Percentiles rank a stretch among this genome's conserved stretches.
Conservation (phyloP, 306 rosid genomes). For the Prunus padus region DNA sequence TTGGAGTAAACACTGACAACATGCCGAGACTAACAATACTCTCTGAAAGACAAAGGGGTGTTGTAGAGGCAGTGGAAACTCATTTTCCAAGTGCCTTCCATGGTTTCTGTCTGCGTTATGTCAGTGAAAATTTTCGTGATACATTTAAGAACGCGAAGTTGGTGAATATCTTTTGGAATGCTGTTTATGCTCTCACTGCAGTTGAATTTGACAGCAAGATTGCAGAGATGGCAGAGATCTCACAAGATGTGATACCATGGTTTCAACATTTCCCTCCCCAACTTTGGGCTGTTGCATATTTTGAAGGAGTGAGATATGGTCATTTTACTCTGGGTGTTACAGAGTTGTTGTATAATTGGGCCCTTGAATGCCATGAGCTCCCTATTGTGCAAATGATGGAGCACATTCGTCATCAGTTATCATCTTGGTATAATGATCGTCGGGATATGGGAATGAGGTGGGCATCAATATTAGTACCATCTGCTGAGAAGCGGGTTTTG, state of each 20-base stretch:
- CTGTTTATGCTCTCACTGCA: slow-evolving; percentile 94
- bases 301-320: slow-evolving; percentile 91
- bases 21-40: slow-evolving; percentile 94
- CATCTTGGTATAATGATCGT: slow-evolving; percentile 72
- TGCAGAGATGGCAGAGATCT: slow-evolving; percentile 83
- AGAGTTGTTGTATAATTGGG: slow-evolving; percentile 94
- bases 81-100: slow-evolving; percentile 94
- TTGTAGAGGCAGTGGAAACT: slow-evolving; percentile 87
- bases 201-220: slow-evolving; percentile 89
- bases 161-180: slow-evolving; percentile 96
- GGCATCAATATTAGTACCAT: slow-evolving; percentile 89
- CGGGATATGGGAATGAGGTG: slow-evolving; percentile 76
- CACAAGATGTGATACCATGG: slow-evolving; percentile 82
- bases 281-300: slow-evolving; percentile 96
- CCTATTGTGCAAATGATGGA: slow-evolving; percentile 98
- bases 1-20: slow-evolving; percentile 91
- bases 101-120: slow-evolving; percentile 85
- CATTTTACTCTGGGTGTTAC: slow-evolving; percentile 89
- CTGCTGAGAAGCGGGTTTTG: slow-evolving; percentile 77
- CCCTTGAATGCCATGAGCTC: slow-evolving; percentile 96
- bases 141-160: slow-evolving; percentile 93
- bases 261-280: slow-evolving; percentile 87
- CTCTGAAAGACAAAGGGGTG: slow-evolving; percentile 82
- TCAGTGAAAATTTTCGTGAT: slow-evolving; percentile 90
- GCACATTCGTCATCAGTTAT: slow-evolving; percentile 72